Evolutionary conservation across 148 eudicot genomes (phyloP), one percentile per base, ranked within the genome.

Genomic region (Rhododendron simsii): DNA sequence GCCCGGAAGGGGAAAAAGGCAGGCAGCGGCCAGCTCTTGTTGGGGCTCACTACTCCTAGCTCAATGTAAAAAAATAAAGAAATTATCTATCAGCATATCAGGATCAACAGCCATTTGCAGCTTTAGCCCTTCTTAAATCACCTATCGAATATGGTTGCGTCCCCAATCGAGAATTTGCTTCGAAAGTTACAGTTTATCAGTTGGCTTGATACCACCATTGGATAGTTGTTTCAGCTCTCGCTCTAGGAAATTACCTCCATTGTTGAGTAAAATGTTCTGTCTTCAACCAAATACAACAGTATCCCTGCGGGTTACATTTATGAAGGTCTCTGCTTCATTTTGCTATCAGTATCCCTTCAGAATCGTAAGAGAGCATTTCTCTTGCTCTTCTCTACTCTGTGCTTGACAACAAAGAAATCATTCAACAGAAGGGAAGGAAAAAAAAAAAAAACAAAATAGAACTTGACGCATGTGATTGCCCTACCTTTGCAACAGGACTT

Each of bases 401-500:
- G 23, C 18, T 39, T 82, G 50, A 30, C 55, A 65, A 28, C 18
- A n/a, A 44, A 41, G 5, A 83, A 12, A 53, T 16, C n/a, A 83
- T n/a, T 30, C 7, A 86, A 81, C 20, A 44, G 35, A 37, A 74
- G 21, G 35, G 21, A 16, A 44, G 16, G n/a, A 81, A 30, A 39
- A 30, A 45, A n/a, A 81, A 30, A 39, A 30, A 65, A 57, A 33
- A 78, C 16, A 55, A 69, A 10, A 71, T 7, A 1, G 47, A 53
- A 26, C 7, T 44, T 18, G 1, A 71, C 21, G 48, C 59, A 73
- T 55, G 37, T 39, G 4, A 45, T 50, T n/a, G 39, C 55, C 87
- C 75, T 81, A 86, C 81, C 67, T 11, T 13, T 71, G 82, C 47
- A 74, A 14, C 55, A 28, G 75, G 50, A 57, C 63, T 82, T 77